Evolutionary conservation across 1,139 yeast genomes (phyloP).

Genomic region (Hyphopichia buzzinii): DNA sequence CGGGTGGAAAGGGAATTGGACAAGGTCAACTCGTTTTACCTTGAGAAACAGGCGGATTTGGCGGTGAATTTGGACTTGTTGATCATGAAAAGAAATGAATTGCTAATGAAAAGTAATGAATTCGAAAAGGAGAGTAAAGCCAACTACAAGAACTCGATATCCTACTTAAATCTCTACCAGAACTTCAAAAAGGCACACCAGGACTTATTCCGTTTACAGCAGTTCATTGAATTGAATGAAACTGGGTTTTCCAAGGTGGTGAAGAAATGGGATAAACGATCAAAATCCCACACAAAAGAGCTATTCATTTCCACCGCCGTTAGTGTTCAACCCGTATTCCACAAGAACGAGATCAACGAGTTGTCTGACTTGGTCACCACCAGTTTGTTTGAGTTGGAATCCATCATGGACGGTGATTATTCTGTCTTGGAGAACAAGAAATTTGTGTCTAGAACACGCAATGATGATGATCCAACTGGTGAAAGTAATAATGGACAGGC

Average conservation of each 20-base stretch:
- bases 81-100: slow-evolving; percentile 65
- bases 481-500: slow-evolving; percentile 1
- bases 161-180: slow-evolving; percentile 62
- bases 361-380: slow-evolving; percentile 80
- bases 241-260: slow-evolving; percentile 94
- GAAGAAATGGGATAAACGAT: slow-evolving; percentile 96
- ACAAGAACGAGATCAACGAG: slow-evolving; percentile 80
- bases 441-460: neutral
- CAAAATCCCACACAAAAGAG: slow-evolving; percentile 92
- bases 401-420: slow-evolving; percentile 77
- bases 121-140: slow-evolving; percentile 15
- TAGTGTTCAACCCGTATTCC: slow-evolving; percentile 94
- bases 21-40: slow-evolving; percentile 84
- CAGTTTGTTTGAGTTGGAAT: slow-evolving; percentile 79
- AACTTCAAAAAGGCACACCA: slow-evolving; percentile 87
- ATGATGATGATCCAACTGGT: neutral
- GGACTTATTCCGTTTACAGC: slow-evolving; percentile 83
- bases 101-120: slow-evolving; percentile 41
- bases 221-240: slow-evolving; percentile 89
- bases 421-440: slow-evolving; percentile 3
- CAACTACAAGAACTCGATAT: slow-evolving; percentile 41
- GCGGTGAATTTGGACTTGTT: slow-evolving; percentile 75
- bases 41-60: slow-evolving; percentile 86
- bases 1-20: slow-evolving; percentile 91
- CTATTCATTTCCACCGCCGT: slow-evolving; percentile 88